Conservation (phyloP, 257 asterid genomes). For the Solanum peruvianum region DNA sequence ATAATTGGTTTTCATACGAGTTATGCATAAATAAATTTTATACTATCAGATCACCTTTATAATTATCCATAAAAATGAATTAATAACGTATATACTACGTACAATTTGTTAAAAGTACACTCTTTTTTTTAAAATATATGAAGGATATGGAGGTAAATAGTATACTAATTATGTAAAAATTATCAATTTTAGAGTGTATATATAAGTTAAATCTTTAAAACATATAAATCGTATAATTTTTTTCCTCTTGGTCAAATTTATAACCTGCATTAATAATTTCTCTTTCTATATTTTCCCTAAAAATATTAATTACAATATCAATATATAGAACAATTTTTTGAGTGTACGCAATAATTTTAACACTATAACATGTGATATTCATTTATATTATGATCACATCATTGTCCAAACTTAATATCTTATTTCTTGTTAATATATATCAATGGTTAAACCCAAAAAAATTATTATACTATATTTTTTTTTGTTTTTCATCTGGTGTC, state of each 20-base stretch:
- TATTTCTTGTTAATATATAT: background rate
- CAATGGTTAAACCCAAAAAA: background rate
- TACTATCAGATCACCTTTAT: too few species aligned
- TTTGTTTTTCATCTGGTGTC: too few species aligned
- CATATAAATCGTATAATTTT: background rate
- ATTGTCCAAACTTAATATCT: background rate
- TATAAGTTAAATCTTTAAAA: background rate
- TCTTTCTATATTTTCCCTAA: background rate
- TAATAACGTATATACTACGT: too few species aligned
- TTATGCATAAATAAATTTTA: background rate
- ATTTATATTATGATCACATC: background rate
- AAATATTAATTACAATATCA: background rate
- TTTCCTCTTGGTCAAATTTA: background rate
- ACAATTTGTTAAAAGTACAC: too few species aligned
- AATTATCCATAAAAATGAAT: too few species aligned
- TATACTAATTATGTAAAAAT: background rate
- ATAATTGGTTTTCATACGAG: too few species aligned
- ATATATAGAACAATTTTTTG: background rate
- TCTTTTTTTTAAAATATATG: background rate
- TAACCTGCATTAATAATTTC: background rate
- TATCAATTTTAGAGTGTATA: background rate
- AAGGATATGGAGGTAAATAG: background rate
- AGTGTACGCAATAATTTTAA: background rate
- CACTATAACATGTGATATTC: background rate
- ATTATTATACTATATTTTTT: background rate